A percentile compares a stretch with the other conserved stretches of the same genome.
phyloP scores from a whole-genome alignment of 306 rosid genomes.

The Acacia confusa region DNA sequence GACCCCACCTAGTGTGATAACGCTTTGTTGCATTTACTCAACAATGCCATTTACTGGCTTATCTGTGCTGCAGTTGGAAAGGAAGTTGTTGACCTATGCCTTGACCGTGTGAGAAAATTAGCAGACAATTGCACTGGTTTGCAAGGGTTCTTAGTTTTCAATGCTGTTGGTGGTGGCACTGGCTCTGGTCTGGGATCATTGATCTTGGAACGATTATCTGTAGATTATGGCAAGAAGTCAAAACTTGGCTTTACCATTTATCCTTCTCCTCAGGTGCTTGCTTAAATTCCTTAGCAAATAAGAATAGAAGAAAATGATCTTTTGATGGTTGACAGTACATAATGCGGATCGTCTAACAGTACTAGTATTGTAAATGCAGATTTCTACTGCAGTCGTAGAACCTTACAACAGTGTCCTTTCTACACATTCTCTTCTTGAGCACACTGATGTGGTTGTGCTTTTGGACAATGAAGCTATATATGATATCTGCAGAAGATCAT shows the following conservation, averaged over 20 bases:
- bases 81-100: conserved; percentile 65
- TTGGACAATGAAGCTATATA: conserved; percentile 81
- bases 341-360: background rate
- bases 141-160: conserved; percentile 77
- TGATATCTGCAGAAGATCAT: conserved; percentile 74
- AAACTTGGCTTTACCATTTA: conserved; percentile 72
- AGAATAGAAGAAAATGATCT: background rate
- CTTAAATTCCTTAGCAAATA: conserved; percentile 14
- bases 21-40: background rate
- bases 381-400: conserved; percentile 84
- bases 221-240: conserved; percentile 73
- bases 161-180: conserved; percentile 85
- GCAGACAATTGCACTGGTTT: conserved; percentile 80
- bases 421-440: conserved; percentile 68
- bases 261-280: conserved; percentile 79
- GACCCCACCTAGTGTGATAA: no score
- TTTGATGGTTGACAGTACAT: no score
- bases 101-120: conserved; percentile 60
- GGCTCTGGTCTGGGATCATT: conserved; percentile 81
- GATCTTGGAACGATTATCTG: conserved; percentile 67
- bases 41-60: conserved; percentile 28
- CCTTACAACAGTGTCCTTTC: conserved; percentile 81
- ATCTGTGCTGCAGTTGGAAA: conserved; percentile 58
- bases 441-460: conserved; percentile 73
- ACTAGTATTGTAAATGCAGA: conserved; percentile 40